phyloP scores from a whole-genome alignment of 192 early-diverging fungal genomes.

The Podila minutissima region DNA sequence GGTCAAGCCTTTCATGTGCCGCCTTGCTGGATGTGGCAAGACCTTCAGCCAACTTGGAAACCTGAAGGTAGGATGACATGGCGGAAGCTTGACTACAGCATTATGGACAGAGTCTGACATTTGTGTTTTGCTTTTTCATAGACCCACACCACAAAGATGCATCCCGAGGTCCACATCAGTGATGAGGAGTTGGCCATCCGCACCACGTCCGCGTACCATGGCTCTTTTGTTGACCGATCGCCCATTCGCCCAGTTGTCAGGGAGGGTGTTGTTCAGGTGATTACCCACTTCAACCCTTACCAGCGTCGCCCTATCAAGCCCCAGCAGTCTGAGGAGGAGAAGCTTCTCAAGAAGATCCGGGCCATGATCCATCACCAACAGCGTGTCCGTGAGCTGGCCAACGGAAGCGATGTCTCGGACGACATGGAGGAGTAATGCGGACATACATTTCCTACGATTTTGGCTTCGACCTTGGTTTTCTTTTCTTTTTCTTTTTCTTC shows the following conservation, averaged over 20 bases:
- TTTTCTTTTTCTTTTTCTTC: neutral
- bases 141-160: conserved; percentile 51
- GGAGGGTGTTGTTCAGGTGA: conserved; percentile 29
- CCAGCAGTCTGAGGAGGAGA: conserved; percentile 16
- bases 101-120: neutral
- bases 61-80: conserved; percentile 51
- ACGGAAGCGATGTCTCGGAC: conserved; percentile 14
- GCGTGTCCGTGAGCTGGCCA: conserved; percentile 3
- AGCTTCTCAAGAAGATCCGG: conserved; percentile 18
- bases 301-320: conserved; percentile 39
- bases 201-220: neutral
- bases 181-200: conserved; percentile 31
- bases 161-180: conserved; percentile 35
- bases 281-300: conserved; percentile 39
- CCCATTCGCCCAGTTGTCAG: neutral
- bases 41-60: conserved; percentile 83
- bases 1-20: conserved; percentile 81
- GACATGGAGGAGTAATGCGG: conserved; percentile 23
- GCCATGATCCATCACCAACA: conserved; percentile 38
- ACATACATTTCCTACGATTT: neutral
- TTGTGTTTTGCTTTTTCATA: neutral
- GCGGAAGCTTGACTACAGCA: neutral
- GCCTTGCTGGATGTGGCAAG: conserved; percentile 68
- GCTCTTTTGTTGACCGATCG: neutral
- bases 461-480: no score